phyloP scores from a whole-genome alignment of 352 stramenopile genomes.

The Phytophthora rubi region DNA sequence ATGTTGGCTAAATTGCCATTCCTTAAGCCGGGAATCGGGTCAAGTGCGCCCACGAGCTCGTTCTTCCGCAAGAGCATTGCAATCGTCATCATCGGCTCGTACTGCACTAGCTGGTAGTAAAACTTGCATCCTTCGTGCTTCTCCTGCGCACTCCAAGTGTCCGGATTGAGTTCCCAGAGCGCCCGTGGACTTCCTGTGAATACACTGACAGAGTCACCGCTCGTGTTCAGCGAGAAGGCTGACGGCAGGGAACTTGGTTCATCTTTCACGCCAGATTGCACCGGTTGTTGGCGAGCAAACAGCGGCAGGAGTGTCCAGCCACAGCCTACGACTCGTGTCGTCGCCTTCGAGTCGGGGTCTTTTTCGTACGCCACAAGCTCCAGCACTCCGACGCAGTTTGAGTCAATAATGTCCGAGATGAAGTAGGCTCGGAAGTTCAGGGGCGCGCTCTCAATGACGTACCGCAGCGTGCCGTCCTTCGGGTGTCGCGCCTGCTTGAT shows the following conservation, averaged over 20 bases:
- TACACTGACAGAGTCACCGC: slow-evolving; percentile 64
- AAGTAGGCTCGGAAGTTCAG: slow-evolving; percentile 88
- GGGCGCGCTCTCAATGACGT: slow-evolving; percentile 55
- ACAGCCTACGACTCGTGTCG: slow-evolving; percentile 78
- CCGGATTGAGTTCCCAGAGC: slow-evolving; percentile 67
- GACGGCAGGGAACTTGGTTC: slow-evolving; percentile 22
- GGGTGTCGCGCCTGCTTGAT: slow-evolving; percentile 59
- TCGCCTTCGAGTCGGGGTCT: slow-evolving; percentile 77
- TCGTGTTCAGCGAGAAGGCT: slow-evolving; percentile 40
- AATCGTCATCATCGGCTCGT: slow-evolving; percentile 66
- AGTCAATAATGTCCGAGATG: slow-evolving; percentile 85
- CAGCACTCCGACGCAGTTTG: slow-evolving; percentile 91
- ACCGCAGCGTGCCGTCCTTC: slow-evolving; percentile 53
- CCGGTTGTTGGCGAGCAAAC: slow-evolving; percentile 59
- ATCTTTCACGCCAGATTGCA: slow-evolving; percentile 5
- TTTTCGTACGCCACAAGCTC: slow-evolving; percentile 93
- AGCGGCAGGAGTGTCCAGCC: slow-evolving; percentile 93
- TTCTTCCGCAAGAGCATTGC: slow-evolving; percentile 83
- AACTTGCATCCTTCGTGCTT: slow-evolving; percentile 69
- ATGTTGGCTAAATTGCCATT: slow-evolving; percentile 76
- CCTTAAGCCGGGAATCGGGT: slow-evolving; percentile 78
- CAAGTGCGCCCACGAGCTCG: slow-evolving; percentile 84
- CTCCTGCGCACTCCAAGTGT: slow-evolving; percentile 60
- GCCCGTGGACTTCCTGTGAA: slow-evolving; percentile 77
- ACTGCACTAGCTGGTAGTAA: slow-evolving; percentile 67